Percentiles rank a stretch among this genome's conserved stretches.
Evolutionary conservation across 805 yeast genomes (phyloP).

Genomic region (Candida germanica): DNA sequence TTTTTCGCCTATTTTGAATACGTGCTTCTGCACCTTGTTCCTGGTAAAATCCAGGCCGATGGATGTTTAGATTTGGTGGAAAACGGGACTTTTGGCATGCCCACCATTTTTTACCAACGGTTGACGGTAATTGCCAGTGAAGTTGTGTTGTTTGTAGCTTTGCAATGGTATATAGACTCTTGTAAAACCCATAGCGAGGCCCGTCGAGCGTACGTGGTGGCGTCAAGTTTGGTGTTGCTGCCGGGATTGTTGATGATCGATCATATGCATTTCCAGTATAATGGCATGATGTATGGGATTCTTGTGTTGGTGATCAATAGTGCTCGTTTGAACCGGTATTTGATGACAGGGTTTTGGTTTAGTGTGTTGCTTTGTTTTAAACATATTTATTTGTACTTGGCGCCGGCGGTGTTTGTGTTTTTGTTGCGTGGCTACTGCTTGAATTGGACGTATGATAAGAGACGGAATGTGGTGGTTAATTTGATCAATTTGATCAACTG

Average conservation of each 20-base stretch:
- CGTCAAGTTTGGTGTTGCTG: constrained; percentile 76
- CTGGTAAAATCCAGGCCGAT: constrained; percentile 57
- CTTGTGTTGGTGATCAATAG: constrained; percentile 69
- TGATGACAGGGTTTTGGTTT: constrained; percentile 67
- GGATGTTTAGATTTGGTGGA: constrained; percentile 73
- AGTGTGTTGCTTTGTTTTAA: constrained; percentile 83
- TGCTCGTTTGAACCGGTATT: constrained; percentile 56
- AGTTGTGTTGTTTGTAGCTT: constrained; percentile 59
- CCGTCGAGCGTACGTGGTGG: constrained; percentile 65
- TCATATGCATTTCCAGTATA: constrained; percentile 96
- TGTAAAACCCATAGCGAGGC: constrained; percentile 32
- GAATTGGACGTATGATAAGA: constrained; percentile 31
- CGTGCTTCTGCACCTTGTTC: constrained; percentile 69
- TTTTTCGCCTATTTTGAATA: constrained; percentile 96
- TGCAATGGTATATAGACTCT: constrained; percentile 67
- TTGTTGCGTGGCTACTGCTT: constrained; percentile 73
- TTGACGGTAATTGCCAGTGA: constrained; percentile 78
- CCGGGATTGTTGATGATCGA: constrained; percentile 92
- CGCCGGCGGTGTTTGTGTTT: constrained; percentile 88
- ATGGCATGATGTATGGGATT: constrained; percentile 88
- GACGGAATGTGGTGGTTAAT: constrained; percentile 21
- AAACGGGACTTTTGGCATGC: constrained; percentile 66
- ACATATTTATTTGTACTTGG: constrained; percentile 87
- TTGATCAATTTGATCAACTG: constrained; percentile 45
- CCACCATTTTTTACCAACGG: constrained; percentile 83